A percentile compares a stretch with the other conserved stretches of the same genome.
Conservation (phyloP, 768 basidiomycete genomes). For the Saitozyma podzolica region DNA sequence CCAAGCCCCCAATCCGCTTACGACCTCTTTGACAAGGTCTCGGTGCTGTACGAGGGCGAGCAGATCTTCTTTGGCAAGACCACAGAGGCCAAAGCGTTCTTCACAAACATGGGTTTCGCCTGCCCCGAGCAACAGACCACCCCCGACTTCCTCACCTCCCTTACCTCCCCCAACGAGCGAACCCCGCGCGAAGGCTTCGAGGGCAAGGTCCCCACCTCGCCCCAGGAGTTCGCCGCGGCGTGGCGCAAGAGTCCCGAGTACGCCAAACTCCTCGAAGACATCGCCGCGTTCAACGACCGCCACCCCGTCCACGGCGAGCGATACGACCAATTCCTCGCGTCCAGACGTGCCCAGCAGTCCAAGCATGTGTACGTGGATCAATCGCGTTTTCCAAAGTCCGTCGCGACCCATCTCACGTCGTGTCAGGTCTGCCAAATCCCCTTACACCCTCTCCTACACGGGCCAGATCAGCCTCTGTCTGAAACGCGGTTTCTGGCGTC, state of each 20-base stretch:
- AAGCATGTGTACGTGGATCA: conserved; percentile 77
- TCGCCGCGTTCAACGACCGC: conserved; percentile 60
- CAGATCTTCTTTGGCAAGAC: conserved; percentile 59
- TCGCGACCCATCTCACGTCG: conserved; percentile 64
- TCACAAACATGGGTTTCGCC: conserved; percentile 57
- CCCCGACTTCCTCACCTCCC: conserved; percentile 58
- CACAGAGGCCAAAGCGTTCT: conserved; percentile 56
- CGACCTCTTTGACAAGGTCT: conserved; percentile 58
- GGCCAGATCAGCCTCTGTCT: conserved; percentile 58
- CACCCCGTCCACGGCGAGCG: conserved; percentile 46
- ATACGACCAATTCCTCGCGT: conserved; percentile 73
- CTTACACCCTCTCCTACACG: conserved; percentile 57
- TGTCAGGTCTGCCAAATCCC: conserved; percentile 45
- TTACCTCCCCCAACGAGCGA: conserved; percentile 78
- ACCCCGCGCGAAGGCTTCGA: conserved; percentile 69
- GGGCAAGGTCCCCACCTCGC: conserved; percentile 65
- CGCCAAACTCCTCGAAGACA: conserved; percentile 59
- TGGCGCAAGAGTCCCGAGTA: conserved; percentile 60
- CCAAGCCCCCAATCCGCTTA: conserved; percentile 56
- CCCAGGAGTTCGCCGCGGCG: conserved; percentile 61
- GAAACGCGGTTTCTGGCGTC: conserved; percentile 57
- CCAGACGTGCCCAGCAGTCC: conserved; percentile 64
- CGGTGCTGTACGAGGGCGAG: conserved; percentile 58
- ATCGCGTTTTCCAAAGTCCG: conserved; percentile 66
- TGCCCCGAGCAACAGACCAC: conserved; percentile 57